These are phyloP conservation scores for Teunomyces cretensis DNA, from an alignment of 805 yeast genomes.

Conservation along the genomic window DNA sequence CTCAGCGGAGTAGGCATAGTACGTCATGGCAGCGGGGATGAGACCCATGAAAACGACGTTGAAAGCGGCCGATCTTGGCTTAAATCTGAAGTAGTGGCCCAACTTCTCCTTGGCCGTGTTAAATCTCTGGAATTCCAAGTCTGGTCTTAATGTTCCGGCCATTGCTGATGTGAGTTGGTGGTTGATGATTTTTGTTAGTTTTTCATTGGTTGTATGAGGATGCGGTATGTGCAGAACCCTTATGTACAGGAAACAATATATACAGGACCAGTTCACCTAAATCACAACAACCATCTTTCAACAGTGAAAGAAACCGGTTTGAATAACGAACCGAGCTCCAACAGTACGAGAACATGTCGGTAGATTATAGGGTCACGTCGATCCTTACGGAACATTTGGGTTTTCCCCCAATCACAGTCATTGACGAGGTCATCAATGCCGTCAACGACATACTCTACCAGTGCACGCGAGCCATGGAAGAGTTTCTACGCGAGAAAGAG, in stretches of 20 bases:
- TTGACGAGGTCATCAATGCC: constrained; percentile 86
- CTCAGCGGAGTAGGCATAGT: constrained; percentile 36
- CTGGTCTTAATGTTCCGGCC: constrained; percentile 47
- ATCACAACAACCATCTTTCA: not conserved
- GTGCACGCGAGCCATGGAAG: constrained; percentile 77
- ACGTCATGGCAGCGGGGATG: constrained; percentile 37
- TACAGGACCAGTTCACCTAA: not conserved
- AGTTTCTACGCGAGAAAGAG: constrained; percentile 43
- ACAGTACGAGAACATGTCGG: constrained; percentile 2
- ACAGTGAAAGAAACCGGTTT: not conserved
- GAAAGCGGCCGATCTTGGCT: constrained; percentile 36
- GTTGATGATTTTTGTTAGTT: not conserved
- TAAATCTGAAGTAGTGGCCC: constrained; percentile 45
- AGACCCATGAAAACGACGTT: constrained; percentile 37
- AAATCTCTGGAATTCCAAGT: constrained; percentile 41
- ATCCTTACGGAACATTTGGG: constrained; percentile 84
- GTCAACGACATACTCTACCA: constrained; percentile 82
- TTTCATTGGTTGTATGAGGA: constrained; percentile 8
- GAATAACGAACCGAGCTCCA: not conserved
- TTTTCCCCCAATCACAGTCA: constrained; percentile 74
- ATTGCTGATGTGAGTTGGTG: constrained; percentile 14
- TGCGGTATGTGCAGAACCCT: not conserved
- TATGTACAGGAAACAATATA: not conserved
- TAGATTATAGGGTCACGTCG: constrained; percentile 31
- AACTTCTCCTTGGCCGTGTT: constrained; percentile 41